Percentiles rank a stretch among this genome's conserved stretches.
Evolutionary conservation across 495 filamentous ascomycete species (phyloP).

Genomic region (Penicillium psychrofluorescens): DNA sequence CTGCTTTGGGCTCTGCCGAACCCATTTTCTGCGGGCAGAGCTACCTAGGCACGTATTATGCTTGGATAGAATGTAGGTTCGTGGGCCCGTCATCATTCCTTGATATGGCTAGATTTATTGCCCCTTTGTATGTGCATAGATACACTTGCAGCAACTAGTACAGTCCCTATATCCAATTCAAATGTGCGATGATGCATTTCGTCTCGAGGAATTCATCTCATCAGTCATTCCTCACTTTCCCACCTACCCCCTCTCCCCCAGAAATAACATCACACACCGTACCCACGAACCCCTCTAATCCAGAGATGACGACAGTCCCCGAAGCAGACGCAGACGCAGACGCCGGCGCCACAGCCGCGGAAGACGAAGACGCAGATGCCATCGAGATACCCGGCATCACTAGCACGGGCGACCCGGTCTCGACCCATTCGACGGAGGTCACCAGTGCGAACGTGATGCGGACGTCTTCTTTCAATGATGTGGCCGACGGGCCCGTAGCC

Average conservation of each 20-base stretch:
- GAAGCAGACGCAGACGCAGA: not conserved
- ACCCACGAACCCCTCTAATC: conserved; percentile 45
- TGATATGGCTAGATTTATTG: too few species aligned
- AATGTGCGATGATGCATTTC: too few species aligned
- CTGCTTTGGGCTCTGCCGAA: too few species aligned
- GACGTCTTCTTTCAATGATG: conserved; percentile 29
- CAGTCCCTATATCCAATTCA: too few species aligned
- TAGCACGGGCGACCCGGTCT: conserved; percentile 70
- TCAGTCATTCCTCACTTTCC: not conserved
- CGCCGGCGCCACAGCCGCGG: conserved; percentile 14
- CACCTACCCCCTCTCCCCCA: conserved; percentile 8
- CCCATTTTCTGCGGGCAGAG: too few species aligned
- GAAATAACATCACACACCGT: conserved; percentile 30
- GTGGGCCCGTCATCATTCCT: too few species aligned
- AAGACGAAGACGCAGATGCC: conserved; percentile 21
- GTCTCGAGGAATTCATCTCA: too few species aligned
- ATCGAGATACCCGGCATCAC: conserved; percentile 58
- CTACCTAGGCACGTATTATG: too few species aligned
- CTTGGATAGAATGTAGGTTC: too few species aligned
- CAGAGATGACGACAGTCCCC: conserved; percentile 11
- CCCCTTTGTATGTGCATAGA: too few species aligned
- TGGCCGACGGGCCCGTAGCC: conserved; percentile 19
- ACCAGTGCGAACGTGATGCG: conserved; percentile 71
- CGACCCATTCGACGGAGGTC: conserved; percentile 75
- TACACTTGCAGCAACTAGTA: too few species aligned